Conservation (phyloP, 768 basidiomycete genomes). For the Mycena olivaceomarginata region DNA sequence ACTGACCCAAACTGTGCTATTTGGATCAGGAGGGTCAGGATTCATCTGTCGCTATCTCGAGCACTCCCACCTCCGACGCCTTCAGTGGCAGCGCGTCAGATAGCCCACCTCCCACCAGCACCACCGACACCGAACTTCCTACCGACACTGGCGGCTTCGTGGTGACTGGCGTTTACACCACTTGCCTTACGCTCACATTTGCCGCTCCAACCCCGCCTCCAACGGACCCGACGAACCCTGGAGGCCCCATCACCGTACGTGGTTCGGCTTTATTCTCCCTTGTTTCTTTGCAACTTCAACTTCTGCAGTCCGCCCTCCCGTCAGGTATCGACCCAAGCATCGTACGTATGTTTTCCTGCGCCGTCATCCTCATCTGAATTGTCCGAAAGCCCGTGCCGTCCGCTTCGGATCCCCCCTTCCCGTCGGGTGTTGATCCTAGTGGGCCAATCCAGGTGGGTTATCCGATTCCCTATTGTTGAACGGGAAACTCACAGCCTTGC, state of each 20-base stretch:
- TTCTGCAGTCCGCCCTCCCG: neutral
- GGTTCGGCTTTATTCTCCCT: neutral
- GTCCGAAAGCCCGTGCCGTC: neutral
- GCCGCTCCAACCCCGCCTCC: neutral
- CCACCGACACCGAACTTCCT: neutral
- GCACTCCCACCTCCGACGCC: too few species aligned
- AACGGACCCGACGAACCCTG: neutral
- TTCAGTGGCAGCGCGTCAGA: neutral
- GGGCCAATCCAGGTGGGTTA: constrained; percentile 4
- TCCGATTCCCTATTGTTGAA: neutral
- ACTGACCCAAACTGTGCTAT: too few species aligned
- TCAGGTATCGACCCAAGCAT: neutral
- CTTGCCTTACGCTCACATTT: constrained; percentile 27
- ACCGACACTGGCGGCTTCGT: constrained; percentile 22
- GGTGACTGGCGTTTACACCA: constrained; percentile 28
- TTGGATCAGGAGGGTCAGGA: neutral
- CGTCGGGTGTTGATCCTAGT: neutral
- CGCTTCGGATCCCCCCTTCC: neutral
- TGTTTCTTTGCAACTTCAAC: neutral
- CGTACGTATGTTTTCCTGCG: neutral
- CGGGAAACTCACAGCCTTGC: neutral
- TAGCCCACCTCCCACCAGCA: neutral
- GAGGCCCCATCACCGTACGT: neutral
- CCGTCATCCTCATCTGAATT: neutral
- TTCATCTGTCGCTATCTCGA: neutral